Evolutionary conservation across 495 filamentous ascomycete species (phyloP).

Genomic region (Trichoderma gamsii): DNA sequence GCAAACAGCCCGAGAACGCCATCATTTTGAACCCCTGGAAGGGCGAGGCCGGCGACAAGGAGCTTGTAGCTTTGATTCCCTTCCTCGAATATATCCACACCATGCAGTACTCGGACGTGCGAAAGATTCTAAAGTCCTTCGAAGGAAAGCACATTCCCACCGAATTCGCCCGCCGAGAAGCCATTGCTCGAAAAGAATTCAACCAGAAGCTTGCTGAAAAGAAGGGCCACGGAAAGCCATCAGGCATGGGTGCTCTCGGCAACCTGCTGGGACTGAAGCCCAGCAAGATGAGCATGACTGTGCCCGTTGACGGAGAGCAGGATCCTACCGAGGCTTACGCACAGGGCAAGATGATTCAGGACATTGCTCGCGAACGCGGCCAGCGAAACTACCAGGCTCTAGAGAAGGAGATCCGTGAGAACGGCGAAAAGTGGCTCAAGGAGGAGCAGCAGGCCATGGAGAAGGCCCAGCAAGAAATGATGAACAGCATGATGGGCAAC

Average conservation of each 20-base stretch:
- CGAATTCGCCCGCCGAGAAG: slow-evolving; percentile 87
- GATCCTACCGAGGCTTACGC: slow-evolving; percentile 64
- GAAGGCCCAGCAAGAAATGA: slow-evolving; percentile 78
- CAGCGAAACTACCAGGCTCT: slow-evolving; percentile 82
- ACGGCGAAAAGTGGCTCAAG: slow-evolving; percentile 89
- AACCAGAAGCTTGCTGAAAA: slow-evolving; percentile 66
- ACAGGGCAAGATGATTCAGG: slow-evolving; percentile 91
- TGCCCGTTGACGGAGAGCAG: slow-evolving; percentile 59
- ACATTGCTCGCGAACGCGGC: slow-evolving; percentile 84
- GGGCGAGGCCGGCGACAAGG: slow-evolving; percentile 72
- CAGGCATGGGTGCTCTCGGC: slow-evolving; percentile 57
- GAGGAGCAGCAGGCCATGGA: slow-evolving; percentile 83
- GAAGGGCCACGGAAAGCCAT: slow-evolving; percentile 46
- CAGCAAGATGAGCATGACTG: slow-evolving; percentile 44
- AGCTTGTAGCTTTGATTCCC: slow-evolving; percentile 80
- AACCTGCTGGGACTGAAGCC: slow-evolving; percentile 70
- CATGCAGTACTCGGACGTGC: slow-evolving; percentile 83
- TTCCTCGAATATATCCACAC: slow-evolving; percentile 94
- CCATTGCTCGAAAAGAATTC: slow-evolving; percentile 71
- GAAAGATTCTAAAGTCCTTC: slow-evolving; percentile 79
- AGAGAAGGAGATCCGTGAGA: slow-evolving; percentile 82
- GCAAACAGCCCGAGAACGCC: slow-evolving; percentile 86
- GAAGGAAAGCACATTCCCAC: slow-evolving; percentile 76
- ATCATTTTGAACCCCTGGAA: slow-evolving; percentile 87
- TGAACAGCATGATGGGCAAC: slow-evolving; percentile 66